Evolutionary conservation across 2,329 filamentous ascomycete genomes (phyloP).

Genomic region (Monilinia fructigena): DNA sequence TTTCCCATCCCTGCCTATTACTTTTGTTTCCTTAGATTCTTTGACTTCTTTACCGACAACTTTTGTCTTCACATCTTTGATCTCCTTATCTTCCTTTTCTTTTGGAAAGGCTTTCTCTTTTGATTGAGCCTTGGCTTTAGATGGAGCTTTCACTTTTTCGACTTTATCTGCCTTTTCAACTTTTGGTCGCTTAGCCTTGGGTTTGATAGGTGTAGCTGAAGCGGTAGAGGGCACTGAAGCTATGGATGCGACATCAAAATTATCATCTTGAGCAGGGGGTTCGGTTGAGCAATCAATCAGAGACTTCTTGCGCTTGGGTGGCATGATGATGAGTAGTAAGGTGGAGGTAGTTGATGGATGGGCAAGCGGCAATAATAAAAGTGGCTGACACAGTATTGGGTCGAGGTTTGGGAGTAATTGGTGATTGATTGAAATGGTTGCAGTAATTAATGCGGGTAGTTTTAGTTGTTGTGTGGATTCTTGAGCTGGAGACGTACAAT

Average conservation of each 20-base stretch:
- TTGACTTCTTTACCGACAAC: conserved; percentile 10
- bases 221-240: conserved; percentile 9
- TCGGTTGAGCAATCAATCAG: conserved; percentile 3
- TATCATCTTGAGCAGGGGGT: neutral
- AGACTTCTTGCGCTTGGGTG: conserved; percentile 21
- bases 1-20: conserved; percentile 31
- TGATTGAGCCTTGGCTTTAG: neutral
- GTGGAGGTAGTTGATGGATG: neutral
- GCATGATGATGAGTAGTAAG: neutral
- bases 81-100: conserved; percentile 24
- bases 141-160: conserved; percentile 23
- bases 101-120: conserved; percentile 23
- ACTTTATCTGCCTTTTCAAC: neutral
- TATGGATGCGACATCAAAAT: neutral
- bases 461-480: no score
- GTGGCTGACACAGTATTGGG: no score
- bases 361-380: neutral
- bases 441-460: neutral
- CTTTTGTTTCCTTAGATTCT: neutral
- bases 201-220: conserved; percentile 19
- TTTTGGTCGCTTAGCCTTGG: conserved; percentile 20
- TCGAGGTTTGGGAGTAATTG: no score
- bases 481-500: no score
- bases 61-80: conserved; percentile 17
- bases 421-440: neutral